Conservation (phyloP, 73 alveolate genomes). For the Symbiodinium pilosum region DNA sequence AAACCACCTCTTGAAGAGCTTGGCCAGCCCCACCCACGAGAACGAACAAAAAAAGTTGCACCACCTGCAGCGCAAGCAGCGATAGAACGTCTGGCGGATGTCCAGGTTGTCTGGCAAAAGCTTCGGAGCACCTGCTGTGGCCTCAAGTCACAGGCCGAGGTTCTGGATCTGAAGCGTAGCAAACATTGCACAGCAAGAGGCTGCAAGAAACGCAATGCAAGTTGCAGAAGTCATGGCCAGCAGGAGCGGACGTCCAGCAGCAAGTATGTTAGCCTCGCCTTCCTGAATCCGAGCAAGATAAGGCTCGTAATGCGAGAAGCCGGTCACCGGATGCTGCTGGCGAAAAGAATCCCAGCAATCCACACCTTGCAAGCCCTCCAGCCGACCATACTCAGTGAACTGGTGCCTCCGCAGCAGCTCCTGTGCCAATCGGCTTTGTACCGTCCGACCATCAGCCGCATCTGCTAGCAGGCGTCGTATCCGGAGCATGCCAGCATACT, state of each 20-base stretch:
- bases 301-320: conserved; percentile 20
- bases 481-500: neutral
- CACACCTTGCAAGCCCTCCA: neutral
- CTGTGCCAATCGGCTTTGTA: neutral
- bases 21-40: no score
- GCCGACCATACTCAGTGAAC: conserved; percentile 28
- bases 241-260: conserved; percentile 4
- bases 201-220: no score
- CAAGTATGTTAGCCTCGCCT: neutral
- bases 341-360: conserved; percentile 27
- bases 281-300: conserved; percentile 9
- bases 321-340: conserved; percentile 18
- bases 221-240: conserved; percentile 46
- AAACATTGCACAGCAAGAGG: no score
- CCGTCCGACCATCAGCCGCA: conserved; percentile 1
- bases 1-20: no score
- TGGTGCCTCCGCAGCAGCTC: conserved; percentile 30
- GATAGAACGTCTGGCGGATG: conserved; percentile 37
- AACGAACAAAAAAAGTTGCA: neutral
- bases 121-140: conserved; percentile 39
- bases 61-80: neutral
- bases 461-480: conserved; percentile 13
- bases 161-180: no score
- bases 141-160: neutral
- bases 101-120: conserved; percentile 25